Percentiles rank a stretch among this genome's conserved stretches.
These are phyloP conservation scores for Acorus calamus DNA, from an alignment of 106 monocot species.

Conservation along the genomic window DNA sequence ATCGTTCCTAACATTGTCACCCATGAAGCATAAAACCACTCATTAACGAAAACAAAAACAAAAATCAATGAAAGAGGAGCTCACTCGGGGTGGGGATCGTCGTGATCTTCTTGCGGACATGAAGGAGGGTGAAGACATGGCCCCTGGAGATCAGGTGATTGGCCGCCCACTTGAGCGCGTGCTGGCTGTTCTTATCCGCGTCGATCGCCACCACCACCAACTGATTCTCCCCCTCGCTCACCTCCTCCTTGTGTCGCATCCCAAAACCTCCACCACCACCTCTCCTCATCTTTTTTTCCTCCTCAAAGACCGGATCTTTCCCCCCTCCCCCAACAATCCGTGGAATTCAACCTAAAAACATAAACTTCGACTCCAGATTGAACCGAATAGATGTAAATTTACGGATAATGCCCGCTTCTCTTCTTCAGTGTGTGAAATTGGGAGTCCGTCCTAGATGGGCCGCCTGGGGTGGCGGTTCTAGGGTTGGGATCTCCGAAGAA, in stretches of 20 bases:
- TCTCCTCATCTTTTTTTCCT: not conserved
- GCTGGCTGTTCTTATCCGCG: constrained; percentile 48
- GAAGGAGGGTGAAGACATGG: constrained; percentile 43
- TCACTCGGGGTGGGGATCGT: constrained; percentile 26
- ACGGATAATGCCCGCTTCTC: too few relatives aligned
- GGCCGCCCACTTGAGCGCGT: constrained; percentile 69
- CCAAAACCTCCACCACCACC: not conserved
- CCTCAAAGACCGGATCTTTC: not conserved
- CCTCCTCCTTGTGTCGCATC: not conserved
- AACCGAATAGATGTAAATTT: too few relatives aligned
- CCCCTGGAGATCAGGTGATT: constrained; percentile 31
- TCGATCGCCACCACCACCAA: constrained; percentile 53
- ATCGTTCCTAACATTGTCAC: too few relatives aligned
- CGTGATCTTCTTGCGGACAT: constrained; percentile 35
- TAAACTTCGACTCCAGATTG: too few relatives aligned
- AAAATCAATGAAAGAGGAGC: not conserved
- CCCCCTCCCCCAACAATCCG: not conserved
- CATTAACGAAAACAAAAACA: not conserved
- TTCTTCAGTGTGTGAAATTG: too few relatives aligned
- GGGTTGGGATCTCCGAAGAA: too few relatives aligned
- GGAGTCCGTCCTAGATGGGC: too few relatives aligned
- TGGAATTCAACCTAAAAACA: not conserved
- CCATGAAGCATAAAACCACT: not conserved
- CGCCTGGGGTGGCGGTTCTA: too few relatives aligned
- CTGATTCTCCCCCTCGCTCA: not conserved